Percentiles rank a stretch among this genome's conserved stretches.
Conservation (phyloP, 2,329 filamentous ascomycete species). For the Apiospora rasikravindrae region DNA sequence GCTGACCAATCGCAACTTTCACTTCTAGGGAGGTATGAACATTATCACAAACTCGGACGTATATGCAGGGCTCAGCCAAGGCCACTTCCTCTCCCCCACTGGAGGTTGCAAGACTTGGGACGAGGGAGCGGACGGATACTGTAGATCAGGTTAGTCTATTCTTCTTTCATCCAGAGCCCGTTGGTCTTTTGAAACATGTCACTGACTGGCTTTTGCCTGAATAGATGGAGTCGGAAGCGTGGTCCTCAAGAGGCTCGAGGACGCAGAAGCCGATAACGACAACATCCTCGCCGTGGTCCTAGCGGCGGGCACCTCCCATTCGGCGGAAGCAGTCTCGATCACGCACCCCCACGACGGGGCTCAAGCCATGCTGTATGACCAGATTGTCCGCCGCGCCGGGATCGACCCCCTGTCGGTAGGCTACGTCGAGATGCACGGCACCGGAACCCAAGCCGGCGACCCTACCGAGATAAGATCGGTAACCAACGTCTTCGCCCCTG, state of each 20-base stretch:
- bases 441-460: constrained; percentile 74
- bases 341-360: constrained; percentile 71
- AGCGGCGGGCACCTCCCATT: constrained; percentile 72
- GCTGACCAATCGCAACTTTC: not conserved
- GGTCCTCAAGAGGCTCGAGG: constrained; percentile 33
- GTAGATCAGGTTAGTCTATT: constrained; percentile 26
- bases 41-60: constrained; percentile 70
- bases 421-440: constrained; percentile 74
- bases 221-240: constrained; percentile 30
- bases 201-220: not conserved
- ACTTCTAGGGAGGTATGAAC: constrained; percentile 60
- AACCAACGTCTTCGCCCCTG: constrained; percentile 58
- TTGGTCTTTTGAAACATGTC: no score
- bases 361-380: not conserved
- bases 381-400: constrained; percentile 35
- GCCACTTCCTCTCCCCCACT: constrained; percentile 65
- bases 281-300: constrained; percentile 44
- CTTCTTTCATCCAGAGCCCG: not conserved
- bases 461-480: constrained; percentile 68
- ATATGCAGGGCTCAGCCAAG: constrained; percentile 66
- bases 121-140: constrained; percentile 65
- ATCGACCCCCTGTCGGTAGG: constrained; percentile 60
- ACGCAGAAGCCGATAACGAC: constrained; percentile 25
- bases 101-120: constrained; percentile 60
- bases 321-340: constrained; percentile 71